Evolutionary conservation across 2,329 filamentous ascomycete species (phyloP), one percentile per base, ranked within the genome.

Genomic region (Phaeosphaeria sp.): DNA sequence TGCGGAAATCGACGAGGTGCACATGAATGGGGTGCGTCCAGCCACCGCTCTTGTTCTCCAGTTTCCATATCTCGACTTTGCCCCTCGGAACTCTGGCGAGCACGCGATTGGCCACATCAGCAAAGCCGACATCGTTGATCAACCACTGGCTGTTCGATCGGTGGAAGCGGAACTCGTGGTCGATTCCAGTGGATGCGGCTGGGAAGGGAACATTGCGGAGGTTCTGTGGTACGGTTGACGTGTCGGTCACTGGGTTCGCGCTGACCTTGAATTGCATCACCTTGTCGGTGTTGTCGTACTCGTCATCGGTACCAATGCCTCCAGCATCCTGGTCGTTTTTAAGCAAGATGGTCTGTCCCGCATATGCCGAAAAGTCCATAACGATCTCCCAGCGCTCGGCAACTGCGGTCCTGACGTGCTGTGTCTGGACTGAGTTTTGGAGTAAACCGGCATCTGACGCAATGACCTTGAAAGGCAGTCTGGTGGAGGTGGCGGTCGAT

Each of bases 361-460:
- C 77, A 60, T 77, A 85, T 1, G 66, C 55, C 9, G 80, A 73
- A 65, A 87, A 87, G 70, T 87, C 85, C 55, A 87, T 74, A 17
- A 87, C 78, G 33, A 87, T 75, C 62, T 87, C 85, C 62, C 82
- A 87, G 3, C 85, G 80, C 69, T 87, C 85, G 3, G 83, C 85
- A 72, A 84, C 84, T 3, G 82, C 75, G 43, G 85, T 74, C 44
- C 78, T 75, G 11, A 86, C 67, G 20, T 77, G 69, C 27, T 74
- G 75, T 3, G 76, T 73, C 15, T 71, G 63, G 3, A 84, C 80
- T 1, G 84, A 81, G 11, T 72, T 49, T 27, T 61, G 45, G 11
- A 66, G 55, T 15, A 70, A 60, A 15, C 68, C 84, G 6, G 82
- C 75, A 63, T 87, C 85, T 5, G 82, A 83, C 1, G 75, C 84